Conservation (phyloP, 148 eudicot genomes). For the Camellia lanceoleosa region DNA sequence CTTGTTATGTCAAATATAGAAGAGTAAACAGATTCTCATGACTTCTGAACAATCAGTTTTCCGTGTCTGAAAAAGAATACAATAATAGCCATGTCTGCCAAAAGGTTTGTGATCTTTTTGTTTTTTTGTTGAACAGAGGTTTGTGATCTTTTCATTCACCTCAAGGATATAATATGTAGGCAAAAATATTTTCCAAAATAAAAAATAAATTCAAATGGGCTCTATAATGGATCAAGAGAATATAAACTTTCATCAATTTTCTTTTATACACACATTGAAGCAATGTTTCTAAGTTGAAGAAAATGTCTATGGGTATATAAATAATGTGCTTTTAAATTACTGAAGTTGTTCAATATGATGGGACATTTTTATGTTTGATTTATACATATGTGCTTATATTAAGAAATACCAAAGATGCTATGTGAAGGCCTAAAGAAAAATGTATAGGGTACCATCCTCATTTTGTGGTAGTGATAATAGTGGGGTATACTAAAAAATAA, state of each 20-base stretch:
- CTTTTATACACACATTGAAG: background rate
- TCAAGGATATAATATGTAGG: background rate
- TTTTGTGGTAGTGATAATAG: too few relatives aligned
- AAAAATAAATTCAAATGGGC: background rate
- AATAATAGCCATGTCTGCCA: background rate
- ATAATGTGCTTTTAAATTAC: too few relatives aligned
- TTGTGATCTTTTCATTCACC: background rate
- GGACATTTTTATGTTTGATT: too few relatives aligned
- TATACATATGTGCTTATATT: too few relatives aligned
- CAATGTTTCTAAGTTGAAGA: background rate
- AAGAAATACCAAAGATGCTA: too few relatives aligned
- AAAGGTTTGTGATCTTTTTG: background rate
- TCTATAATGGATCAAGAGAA: background rate
- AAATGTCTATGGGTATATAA: background rate
- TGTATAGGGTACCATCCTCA: too few relatives aligned
- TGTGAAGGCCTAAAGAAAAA: background rate
- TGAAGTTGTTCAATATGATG: too few relatives aligned
- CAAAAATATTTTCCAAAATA: too few relatives aligned
- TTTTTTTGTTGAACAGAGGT: background rate
- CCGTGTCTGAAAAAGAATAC: background rate
- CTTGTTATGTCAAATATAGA: background rate
- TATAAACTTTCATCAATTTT: background rate
- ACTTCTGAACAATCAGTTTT: background rate
- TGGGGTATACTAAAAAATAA: too few relatives aligned
- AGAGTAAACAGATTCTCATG: background rate